Conservation (phyloP, 2,329 filamentous ascomycete genomes). For the Colletotrichum liriopes region DNA sequence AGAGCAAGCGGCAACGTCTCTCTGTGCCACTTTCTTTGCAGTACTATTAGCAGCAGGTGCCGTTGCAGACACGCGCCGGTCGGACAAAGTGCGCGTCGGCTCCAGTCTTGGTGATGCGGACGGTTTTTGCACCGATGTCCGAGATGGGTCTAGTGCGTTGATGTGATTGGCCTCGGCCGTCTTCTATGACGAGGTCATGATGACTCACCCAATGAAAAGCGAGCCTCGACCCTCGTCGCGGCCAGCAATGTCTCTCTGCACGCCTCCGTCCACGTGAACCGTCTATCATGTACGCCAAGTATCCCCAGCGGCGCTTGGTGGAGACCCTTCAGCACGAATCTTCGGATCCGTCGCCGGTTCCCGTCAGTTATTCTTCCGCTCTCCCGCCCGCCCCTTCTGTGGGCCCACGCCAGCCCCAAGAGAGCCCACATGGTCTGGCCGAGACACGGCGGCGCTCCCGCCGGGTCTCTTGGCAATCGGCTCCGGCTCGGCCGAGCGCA, state of each 20-base stretch:
- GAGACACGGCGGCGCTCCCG: constrained; percentile 25
- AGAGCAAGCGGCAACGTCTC: background rate
- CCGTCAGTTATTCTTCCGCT: constrained; percentile 23
- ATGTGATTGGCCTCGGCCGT: background rate
- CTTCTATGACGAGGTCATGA: constrained; percentile 31
- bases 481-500: constrained; percentile 25
- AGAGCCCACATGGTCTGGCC: constrained; percentile 10
- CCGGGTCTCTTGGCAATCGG: background rate
- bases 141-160: constrained; percentile 12
- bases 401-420: constrained; percentile 13
- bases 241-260: background rate
- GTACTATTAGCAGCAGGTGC: constrained; percentile 1
- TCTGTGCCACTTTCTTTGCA: background rate
- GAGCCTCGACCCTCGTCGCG: background rate
- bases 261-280: background rate
- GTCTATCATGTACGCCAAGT: constrained; percentile 17
- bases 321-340: constrained; percentile 1
- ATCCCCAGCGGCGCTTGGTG: background rate
- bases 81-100: background rate
- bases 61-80: constrained; percentile 16
- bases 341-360: constrained; percentile 8
- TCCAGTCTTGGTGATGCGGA: constrained; percentile 40
- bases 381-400: constrained; percentile 23
- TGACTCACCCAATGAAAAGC: constrained; percentile 10
- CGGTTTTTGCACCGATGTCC: constrained; percentile 47